A percentile compares a stretch with the other conserved stretches of the same genome.
These are phyloP conservation scores for Lathyrus sativus DNA, from an alignment of 306 rosid genomes.

Conservation along the genomic window DNA sequence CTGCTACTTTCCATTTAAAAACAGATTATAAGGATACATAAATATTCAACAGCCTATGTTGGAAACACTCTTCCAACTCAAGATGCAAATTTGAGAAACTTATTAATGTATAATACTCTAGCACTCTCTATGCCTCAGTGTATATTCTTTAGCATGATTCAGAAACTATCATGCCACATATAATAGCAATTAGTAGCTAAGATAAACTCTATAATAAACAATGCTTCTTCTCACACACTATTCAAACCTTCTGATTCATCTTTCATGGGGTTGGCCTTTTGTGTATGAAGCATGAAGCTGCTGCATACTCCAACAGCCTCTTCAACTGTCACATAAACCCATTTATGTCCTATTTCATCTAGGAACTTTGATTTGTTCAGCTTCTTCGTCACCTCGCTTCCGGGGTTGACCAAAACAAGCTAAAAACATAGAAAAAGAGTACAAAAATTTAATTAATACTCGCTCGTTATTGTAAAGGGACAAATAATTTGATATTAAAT, in stretches of 20 bases:
- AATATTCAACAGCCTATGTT: conserved; percentile 26
- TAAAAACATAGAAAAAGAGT: conserved; percentile 23
- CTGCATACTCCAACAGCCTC: conserved; percentile 94
- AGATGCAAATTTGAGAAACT: conserved; percentile 25
- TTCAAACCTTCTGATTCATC: conserved; percentile 63
- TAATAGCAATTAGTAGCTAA: conserved; percentile 19
- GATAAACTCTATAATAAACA: neutral
- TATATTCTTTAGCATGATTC: conserved; percentile 36
- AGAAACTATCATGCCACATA: conserved; percentile 34
- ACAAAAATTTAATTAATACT: neutral
- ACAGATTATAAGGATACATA: conserved; percentile 27
- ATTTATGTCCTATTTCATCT: conserved; percentile 67
- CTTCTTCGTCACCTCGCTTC: conserved; percentile 91
- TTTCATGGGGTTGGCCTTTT: conserved; percentile 51
- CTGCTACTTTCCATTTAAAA: conserved; percentile 24
- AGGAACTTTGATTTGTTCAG: conserved; percentile 71
- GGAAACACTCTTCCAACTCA: conserved; percentile 33
- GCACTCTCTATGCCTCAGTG: conserved; percentile 22
- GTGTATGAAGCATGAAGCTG: conserved; percentile 63
- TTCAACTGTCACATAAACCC: conserved; percentile 83
- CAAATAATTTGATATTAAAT: neutral
- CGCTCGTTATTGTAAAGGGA: neutral
- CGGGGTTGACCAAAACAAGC: conserved; percentile 86
- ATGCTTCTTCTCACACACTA: conserved; percentile 50
- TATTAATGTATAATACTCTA: conserved; percentile 18